These are phyloP conservation scores for Quercus suber DNA, from an alignment of 306 rosid species.

Conservation along the genomic window DNA sequence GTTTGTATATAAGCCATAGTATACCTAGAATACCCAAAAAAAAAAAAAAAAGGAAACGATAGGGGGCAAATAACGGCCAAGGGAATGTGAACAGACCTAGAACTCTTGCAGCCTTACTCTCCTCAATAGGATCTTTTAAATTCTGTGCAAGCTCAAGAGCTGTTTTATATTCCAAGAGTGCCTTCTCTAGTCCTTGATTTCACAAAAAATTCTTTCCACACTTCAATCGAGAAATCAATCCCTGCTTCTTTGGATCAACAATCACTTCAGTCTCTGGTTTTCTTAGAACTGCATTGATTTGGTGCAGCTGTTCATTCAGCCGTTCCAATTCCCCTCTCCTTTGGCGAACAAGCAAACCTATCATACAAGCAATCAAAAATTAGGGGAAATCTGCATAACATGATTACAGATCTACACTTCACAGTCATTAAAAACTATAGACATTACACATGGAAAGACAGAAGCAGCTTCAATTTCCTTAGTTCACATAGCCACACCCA, in stretches of 20 bases:
- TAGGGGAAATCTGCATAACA: constrained; percentile 8
- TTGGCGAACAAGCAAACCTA: constrained; percentile 92
- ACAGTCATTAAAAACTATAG: constrained; percentile 1
- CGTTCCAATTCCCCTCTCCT: constrained; percentile 73
- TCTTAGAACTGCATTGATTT: constrained; percentile 76
- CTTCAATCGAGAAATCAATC: constrained; percentile 74
- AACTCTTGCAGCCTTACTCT: constrained; percentile 96
- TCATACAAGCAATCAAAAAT: constrained; percentile 8
- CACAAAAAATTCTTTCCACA: constrained; percentile 76
- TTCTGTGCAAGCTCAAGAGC: constrained; percentile 80
- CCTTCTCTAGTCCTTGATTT: constrained; percentile 77
- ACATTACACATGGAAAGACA: background rate
- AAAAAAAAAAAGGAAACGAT: too few relatives aligned
- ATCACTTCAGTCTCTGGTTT: constrained; percentile 65
- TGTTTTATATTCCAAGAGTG: constrained; percentile 58
- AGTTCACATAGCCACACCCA: background rate
- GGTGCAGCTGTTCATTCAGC: constrained; percentile 84
- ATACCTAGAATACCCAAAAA: background rate
- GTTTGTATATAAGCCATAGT: background rate
- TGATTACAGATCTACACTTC: background rate
- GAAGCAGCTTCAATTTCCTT: background rate
- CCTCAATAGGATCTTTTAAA: constrained; percentile 73
- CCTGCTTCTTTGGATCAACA: constrained; percentile 77
- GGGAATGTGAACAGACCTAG: constrained; percentile 55
- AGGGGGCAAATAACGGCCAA: background rate